Conservation (phyloP, 164 flowering plant genomes). For the Protea cynaroides region DNA sequence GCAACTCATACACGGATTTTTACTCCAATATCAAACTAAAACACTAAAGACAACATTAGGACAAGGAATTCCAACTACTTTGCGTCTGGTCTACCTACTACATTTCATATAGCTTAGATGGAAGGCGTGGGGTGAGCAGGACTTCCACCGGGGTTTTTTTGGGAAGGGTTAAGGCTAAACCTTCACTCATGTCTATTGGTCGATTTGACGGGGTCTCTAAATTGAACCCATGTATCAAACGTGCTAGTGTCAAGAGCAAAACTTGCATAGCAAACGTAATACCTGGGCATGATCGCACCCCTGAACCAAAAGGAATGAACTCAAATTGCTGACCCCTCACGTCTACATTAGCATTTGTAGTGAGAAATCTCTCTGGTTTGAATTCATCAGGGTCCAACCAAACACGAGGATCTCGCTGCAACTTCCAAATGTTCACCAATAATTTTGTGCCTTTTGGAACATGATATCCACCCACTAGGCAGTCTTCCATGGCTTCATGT, state of each 20-base stretch:
- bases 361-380: conserved; percentile 14
- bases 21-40: too few species aligned
- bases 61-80: too few species aligned
- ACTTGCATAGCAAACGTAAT: conserved; percentile 1
- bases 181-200: conserved; percentile 16
- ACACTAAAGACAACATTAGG: too few species aligned
- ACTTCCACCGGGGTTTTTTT: conserved; percentile 6
- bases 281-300: conserved; percentile 11
- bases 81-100: too few species aligned
- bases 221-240: conserved; percentile 11
- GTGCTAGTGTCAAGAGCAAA: conserved; percentile 10
- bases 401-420: conserved; percentile 9
- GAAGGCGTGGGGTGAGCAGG: conserved; percentile 2
- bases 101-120: too few species aligned
- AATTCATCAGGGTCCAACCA: conserved; percentile 13
- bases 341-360: neutral
- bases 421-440: conserved; percentile 5
- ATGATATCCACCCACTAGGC: conserved; percentile 12
- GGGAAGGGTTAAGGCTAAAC: conserved; percentile 5
- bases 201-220: neutral
- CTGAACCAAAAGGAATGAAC: conserved; percentile 14
- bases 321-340: conserved; percentile 7
- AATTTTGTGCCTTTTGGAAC: conserved; percentile 8
- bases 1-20: too few species aligned
- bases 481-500: conserved; percentile 11